These are phyloP conservation scores for Ceratopteris richardii DNA, from an alignment of 75 land plant genomes.

Conservation along the genomic window DNA sequence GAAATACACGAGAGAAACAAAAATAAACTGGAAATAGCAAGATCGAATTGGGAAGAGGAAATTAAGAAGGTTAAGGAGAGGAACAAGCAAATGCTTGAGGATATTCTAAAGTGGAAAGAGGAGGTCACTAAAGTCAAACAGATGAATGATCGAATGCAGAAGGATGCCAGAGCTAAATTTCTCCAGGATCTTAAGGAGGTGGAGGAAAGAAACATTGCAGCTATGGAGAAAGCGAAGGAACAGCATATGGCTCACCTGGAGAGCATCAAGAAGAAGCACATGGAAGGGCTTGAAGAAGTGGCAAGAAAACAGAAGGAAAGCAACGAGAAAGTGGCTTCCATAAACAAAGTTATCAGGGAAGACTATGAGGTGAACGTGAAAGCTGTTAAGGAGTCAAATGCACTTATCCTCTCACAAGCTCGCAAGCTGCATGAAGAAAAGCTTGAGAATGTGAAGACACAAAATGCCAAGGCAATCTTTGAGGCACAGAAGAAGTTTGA, in stretches of 20 bases:
- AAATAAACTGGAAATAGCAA: conserved; percentile 1
- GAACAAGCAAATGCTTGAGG: conserved; percentile 4
- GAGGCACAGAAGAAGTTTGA: conserved; percentile 11
- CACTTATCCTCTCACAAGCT: background rate
- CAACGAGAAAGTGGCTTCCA: background rate
- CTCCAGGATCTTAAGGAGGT: conserved; percentile 7
- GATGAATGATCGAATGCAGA: background rate
- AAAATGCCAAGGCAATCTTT: conserved; percentile 2
- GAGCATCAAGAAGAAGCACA: conserved; percentile 7
- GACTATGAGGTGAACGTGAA: background rate
- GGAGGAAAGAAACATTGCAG: conserved; percentile 10
- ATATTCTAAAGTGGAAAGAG: conserved; percentile 6
- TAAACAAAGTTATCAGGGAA: conserved; percentile 1
- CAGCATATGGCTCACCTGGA: conserved; percentile 3
- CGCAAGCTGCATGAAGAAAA: conserved; percentile 12
- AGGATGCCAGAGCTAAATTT: conserved; percentile 10
- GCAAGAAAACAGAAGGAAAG: conserved; percentile 5
- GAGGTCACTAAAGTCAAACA: conserved; percentile 3
- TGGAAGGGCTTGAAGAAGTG: background rate
- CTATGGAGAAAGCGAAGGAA: conserved; percentile 6
- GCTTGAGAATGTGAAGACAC: background rate
- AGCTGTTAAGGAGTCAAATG: background rate
- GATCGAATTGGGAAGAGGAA: conserved; percentile 9
- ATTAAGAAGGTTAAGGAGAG: background rate
- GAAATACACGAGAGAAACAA: conserved; percentile 8